Evolutionary conservation across 2,329 filamentous ascomycete genomes (phyloP).

Genomic region (Teratosphaeriaceae sp.): DNA sequence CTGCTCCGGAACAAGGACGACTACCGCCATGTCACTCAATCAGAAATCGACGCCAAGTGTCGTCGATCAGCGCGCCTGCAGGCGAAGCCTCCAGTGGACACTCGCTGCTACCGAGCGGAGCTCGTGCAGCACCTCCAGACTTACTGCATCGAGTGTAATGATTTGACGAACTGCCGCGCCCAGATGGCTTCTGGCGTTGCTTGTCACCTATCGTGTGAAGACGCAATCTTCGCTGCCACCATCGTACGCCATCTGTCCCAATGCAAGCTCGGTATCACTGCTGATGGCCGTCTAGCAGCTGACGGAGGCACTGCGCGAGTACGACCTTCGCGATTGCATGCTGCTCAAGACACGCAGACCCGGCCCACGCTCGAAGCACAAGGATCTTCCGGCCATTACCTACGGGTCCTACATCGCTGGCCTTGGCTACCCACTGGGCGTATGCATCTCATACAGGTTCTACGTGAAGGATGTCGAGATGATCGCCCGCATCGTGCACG

Average conservation of each 20-base stretch:
- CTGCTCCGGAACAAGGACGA: conserved; percentile 1
- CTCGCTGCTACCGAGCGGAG: no score
- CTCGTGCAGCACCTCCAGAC: no score
- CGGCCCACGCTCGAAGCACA: conserved; percentile 8
- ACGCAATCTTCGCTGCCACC: not conserved
- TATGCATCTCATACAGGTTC: conserved; percentile 9
- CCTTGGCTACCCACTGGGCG: not conserved
- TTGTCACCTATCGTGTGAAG: conserved; percentile 3
- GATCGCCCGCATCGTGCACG: conserved; percentile 11
- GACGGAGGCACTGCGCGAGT: conserved; percentile 4
- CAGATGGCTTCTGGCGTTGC: no score
- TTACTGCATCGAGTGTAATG: no score
- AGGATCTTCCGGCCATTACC: conserved; percentile 7
- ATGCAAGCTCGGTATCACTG: no score
- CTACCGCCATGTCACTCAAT: no score
- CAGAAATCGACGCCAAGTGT: no score
- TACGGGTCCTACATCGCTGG: conserved; percentile 3
- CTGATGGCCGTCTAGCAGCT: conserved; percentile 3
- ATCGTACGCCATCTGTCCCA: no score
- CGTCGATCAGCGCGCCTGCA: no score
- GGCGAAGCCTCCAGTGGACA: no score
- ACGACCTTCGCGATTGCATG: conserved; percentile 12
- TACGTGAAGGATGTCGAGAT: conserved; percentile 4
- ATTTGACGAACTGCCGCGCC: no score
- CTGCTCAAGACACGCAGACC: conserved; percentile 10